Evolutionary conservation across 225 moss, liverwort and hornwort genomes (phyloP).

Genomic region (Polytrichum formosum): DNA sequence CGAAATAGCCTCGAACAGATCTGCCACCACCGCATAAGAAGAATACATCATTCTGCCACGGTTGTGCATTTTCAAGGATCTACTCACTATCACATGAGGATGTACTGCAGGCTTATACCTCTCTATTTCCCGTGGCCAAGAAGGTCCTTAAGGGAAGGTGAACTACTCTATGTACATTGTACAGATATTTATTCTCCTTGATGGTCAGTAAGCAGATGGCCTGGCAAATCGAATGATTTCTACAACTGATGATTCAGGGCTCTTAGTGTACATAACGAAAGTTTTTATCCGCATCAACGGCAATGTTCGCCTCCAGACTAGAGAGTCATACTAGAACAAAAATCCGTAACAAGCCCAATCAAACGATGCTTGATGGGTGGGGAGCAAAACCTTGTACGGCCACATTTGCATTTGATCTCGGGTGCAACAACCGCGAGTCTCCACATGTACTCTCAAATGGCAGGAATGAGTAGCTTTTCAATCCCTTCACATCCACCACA

Average conservation of each 20-base stretch:
- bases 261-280: conserved; percentile 39
- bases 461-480: conserved; percentile 40
- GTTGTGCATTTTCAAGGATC: neutral
- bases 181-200: conserved; percentile 23
- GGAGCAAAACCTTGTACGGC: conserved; percentile 46
- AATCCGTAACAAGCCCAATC: conserved; percentile 26
- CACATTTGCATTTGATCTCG: conserved; percentile 40
- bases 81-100: neutral
- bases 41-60: neutral
- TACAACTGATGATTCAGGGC: conserved; percentile 9
- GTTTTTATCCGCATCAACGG: neutral
- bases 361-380: conserved; percentile 39
- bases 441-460: conserved; percentile 37
- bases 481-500: conserved; percentile 57
- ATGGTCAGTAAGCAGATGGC: conserved; percentile 23
- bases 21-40: neutral
- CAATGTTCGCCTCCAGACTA: neutral
- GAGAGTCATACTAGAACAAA: conserved; percentile 5
- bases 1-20: neutral
- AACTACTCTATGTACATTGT: conserved; percentile 40
- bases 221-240: conserved; percentile 15
- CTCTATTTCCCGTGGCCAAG: conserved; percentile 1
- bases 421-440: conserved; percentile 42
- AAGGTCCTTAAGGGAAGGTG: conserved; percentile 12
- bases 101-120: neutral